These are phyloP conservation scores for Microbotryum intermedium DNA, from an alignment of 1,284 basidiomycete species.

Conservation along the genomic window DNA sequence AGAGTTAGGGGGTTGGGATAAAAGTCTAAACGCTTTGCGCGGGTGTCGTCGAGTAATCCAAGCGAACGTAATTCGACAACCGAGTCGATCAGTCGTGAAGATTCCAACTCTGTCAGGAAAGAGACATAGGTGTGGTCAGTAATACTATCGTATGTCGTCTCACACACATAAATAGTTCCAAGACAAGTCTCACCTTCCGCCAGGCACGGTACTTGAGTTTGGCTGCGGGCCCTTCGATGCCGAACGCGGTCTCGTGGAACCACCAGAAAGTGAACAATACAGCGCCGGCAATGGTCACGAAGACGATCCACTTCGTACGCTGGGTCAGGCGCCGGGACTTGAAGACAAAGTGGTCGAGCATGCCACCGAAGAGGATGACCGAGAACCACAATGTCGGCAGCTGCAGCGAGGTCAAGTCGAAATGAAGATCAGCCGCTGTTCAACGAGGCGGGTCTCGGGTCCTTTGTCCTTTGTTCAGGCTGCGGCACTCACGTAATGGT, in stretches of 20 bases:
- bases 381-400: constrained; percentile 94
- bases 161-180: not conserved
- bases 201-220: constrained; percentile 70
- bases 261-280: constrained; percentile 81
- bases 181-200: constrained; percentile 49
- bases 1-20: too few relatives aligned
- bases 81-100: constrained; percentile 14
- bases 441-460: too few relatives aligned
- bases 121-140: not conserved
- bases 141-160: not conserved
- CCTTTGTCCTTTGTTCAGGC: too few relatives aligned
- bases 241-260: constrained; percentile 83
- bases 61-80: too few relatives aligned
- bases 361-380: constrained; percentile 79
- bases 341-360: constrained; percentile 89
- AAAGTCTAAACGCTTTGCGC: too few relatives aligned
- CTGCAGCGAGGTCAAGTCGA: constrained; percentile 3
- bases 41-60: too few relatives aligned
- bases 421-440: constrained; percentile 39
- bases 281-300: constrained; percentile 52
- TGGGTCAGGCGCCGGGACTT: constrained; percentile 55
- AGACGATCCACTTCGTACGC: constrained; percentile 61
- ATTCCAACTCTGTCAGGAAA: constrained; percentile 21
- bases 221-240: constrained; percentile 38
- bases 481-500: constrained; percentile 79